Evolutionary conservation across 805 yeast species (phyloP), one percentile per base, ranked within the genome.

Genomic region (Pichia nakasei): DNA sequence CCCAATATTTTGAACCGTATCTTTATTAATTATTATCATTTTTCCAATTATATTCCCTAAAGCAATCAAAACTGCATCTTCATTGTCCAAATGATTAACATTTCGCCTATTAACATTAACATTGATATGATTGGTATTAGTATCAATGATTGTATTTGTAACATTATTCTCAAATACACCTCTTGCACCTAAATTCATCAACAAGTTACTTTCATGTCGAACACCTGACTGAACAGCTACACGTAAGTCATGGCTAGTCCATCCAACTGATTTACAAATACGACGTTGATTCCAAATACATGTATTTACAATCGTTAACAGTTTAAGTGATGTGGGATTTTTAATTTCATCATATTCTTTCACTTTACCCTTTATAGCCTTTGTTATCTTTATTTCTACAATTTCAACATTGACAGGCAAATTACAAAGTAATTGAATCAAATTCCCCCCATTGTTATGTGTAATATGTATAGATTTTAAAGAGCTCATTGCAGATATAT

Each of bases 1-100:
- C 4, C 46, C 43, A 22, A 43, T 38, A 22, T 43, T 43, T 34
- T 39, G 42, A 4, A 43, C n/a, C 8, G 17, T 35, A 5, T 22
- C 20, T 3, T 13, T 11, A 32, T 22, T 31, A 15, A 26, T 22
- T 29, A 18, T 21, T 9, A 38, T 21, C 26, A 38, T 20, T 12
- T 13, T 17, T 20, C 34, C 34, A n/a, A 38, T 27, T 13, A 27
- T n/a, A 12, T 27, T 27, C 11, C 32, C 32, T 5, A 27, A 27
- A 12, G n/a, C 32, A 5, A 22, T 18, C 36, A 27, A 17, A 15
- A 38, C 17, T 13, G 20, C 18, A 37, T 18, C 18, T 17, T 21
- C 6, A 24, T 27, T 27, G 6, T 11, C 6, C 11, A 13, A 13
- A 27, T 11, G 32, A 27, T 8, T 27, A 3, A 11, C 15, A 27